Evolutionary conservation across 2,329 filamentous ascomycete species (phyloP).

Genomic region (Elsinoe perseae): DNA sequence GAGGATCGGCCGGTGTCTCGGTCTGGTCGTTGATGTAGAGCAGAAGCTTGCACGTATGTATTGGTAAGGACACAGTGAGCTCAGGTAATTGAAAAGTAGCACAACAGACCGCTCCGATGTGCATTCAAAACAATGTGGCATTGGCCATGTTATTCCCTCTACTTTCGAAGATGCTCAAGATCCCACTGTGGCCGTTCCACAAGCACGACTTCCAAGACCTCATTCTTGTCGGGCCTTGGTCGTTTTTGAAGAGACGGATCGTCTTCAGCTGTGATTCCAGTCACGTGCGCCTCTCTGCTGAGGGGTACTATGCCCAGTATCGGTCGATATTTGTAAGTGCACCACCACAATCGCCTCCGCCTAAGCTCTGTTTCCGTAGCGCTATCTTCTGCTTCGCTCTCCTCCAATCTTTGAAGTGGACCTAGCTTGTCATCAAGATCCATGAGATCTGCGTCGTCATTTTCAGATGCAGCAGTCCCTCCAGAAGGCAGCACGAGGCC

Average conservation of each 20-base stretch:
- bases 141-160: too few species aligned
- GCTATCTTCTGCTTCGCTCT: conserved; percentile 23
- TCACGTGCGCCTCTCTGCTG: conserved; percentile 38
- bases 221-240: neutral
- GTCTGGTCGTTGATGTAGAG: too few species aligned
- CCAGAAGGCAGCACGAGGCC: conserved; percentile 28
- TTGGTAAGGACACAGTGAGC: too few species aligned
- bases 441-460: conserved; percentile 34
- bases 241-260: neutral
- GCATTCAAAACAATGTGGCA: too few species aligned
- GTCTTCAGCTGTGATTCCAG: conserved; percentile 13
- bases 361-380: conserved; percentile 23
- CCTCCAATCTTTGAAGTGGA: conserved; percentile 28
- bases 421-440: conserved; percentile 35
- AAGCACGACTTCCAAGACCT: conserved; percentile 68
- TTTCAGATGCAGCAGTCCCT: conserved; percentile 36
- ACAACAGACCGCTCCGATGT: too few species aligned
- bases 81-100: too few species aligned
- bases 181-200: conserved; percentile 62
- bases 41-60: too few species aligned
- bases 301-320: conserved; percentile 68
- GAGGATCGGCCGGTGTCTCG: too few species aligned
- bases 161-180: conserved; percentile 16
- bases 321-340: conserved; percentile 88
- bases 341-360: conserved; percentile 51